phyloP scores from a whole-genome alignment of 2,329 filamentous ascomycete genomes.

The Onygena corvina region DNA sequence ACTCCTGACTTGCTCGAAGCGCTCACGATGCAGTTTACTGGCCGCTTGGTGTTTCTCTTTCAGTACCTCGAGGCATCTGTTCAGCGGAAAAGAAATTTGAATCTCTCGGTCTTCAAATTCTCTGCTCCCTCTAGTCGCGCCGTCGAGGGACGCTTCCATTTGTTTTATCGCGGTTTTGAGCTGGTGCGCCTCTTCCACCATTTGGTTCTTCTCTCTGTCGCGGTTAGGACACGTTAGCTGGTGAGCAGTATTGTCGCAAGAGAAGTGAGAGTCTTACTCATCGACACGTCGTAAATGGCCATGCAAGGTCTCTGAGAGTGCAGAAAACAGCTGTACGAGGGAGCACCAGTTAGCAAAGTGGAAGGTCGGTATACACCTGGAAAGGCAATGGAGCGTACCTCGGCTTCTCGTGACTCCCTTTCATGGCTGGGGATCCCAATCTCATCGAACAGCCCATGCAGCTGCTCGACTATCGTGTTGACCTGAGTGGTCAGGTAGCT shows the following conservation, averaged over 20 bases:
- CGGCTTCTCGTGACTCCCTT: conserved; percentile 74
- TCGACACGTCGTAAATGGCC: conserved; percentile 78
- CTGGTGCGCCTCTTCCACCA: conserved; percentile 79
- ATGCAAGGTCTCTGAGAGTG: conserved; percentile 80
- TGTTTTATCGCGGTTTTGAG: conserved; percentile 79
- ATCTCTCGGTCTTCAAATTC: conserved; percentile 52
- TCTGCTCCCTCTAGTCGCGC: conserved; percentile 51
- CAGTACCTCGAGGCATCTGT: conserved; percentile 62
- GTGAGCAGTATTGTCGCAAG: not conserved
- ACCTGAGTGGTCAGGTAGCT: conserved; percentile 91
- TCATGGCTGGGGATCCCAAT: conserved; percentile 93
- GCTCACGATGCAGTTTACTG: conserved; percentile 71
- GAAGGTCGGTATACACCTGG: not conserved
- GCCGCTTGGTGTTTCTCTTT: conserved; percentile 79
- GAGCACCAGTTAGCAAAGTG: conserved; percentile 13
- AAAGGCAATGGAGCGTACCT: conserved; percentile 47
- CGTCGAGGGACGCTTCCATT: conserved; percentile 84
- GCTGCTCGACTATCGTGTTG: conserved; percentile 80
- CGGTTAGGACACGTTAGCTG: not conserved
- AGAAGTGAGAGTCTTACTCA: conserved; percentile 34
- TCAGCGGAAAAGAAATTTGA: conserved; percentile 70
- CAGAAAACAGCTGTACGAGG: conserved; percentile 62
- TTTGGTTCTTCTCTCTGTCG: conserved; percentile 65
- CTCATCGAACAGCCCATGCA: conserved; percentile 92
- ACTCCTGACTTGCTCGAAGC: conserved; percentile 94